Conservation (phyloP, 306 rosid species). For the Cucurbita pepo region DNA sequence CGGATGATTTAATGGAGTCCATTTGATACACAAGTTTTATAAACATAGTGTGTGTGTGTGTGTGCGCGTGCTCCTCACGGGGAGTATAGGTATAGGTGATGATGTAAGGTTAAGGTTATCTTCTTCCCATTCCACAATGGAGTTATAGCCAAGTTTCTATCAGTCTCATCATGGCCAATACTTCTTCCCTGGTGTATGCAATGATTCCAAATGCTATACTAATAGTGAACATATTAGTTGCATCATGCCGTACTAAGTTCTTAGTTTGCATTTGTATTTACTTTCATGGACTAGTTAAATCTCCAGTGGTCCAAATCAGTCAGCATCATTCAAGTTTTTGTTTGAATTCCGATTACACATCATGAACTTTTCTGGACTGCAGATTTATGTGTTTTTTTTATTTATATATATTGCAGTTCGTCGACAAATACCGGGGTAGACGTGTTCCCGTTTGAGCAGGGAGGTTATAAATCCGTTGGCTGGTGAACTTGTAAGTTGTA, state of each 20-base stretch:
- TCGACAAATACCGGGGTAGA: conserved; percentile 70
- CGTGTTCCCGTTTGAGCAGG: conserved; percentile 68
- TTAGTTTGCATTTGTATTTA: background rate
- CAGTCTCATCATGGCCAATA: background rate
- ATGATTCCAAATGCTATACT: background rate
- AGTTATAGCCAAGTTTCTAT: background rate
- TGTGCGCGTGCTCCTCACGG: background rate
- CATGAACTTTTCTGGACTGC: background rate
- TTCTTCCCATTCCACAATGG: background rate
- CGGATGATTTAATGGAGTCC: background rate
- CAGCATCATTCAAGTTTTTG: background rate
- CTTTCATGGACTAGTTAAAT: background rate
- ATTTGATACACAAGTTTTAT: background rate
- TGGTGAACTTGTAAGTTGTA: conserved; percentile 28
- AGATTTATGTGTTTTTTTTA: background rate
- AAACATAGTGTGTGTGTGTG: background rate
- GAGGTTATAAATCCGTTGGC: conserved; percentile 6
- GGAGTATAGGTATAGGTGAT: background rate
- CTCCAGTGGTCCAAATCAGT: background rate
- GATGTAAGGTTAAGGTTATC: background rate
- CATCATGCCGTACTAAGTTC: background rate
- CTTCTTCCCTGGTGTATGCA: background rate
- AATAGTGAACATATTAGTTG: background rate
- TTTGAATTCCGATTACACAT: background rate
- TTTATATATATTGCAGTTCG: conserved; percentile 35